Percentiles rank a stretch among this genome's conserved stretches.
These are phyloP conservation scores for Tilletia caries DNA, from an alignment of 1,284 basidiomycete genomes.

Conservation along the genomic window DNA sequence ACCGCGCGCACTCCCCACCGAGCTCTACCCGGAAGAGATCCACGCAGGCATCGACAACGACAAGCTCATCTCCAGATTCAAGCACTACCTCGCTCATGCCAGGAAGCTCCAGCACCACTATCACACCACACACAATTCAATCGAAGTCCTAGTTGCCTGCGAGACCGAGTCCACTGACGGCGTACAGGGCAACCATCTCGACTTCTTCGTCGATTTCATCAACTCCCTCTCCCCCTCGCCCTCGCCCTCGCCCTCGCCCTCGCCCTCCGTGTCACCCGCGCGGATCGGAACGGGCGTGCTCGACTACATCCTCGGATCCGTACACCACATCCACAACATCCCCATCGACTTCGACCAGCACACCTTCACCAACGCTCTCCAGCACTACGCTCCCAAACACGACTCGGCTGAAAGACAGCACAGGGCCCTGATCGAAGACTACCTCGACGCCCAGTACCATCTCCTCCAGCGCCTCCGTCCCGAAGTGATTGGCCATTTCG, in stretches of 20 bases:
- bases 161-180: conserved; percentile 85
- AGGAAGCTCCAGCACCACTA: conserved; percentile 63
- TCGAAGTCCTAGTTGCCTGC: conserved; percentile 79
- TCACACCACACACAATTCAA: conserved; percentile 41
- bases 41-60: conserved; percentile 56
- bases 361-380: conserved; percentile 67
- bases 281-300: conserved; percentile 55
- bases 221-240: conserved; percentile 33
- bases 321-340: conserved; percentile 82
- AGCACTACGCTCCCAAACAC: conserved; percentile 53
- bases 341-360: conserved; percentile 87
- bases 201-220: conserved; percentile 58
- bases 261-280: conserved; percentile 17
- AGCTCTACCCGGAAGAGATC: conserved; percentile 67
- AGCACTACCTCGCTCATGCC: conserved; percentile 70
- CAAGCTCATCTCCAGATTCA: conserved; percentile 64
- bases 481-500: conserved; percentile 88
- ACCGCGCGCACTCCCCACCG: conserved; percentile 73
- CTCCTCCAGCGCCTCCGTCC: conserved; percentile 64
- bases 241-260: neutral
- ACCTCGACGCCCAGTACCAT: conserved; percentile 45
- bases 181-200: conserved; percentile 56
- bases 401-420: conserved; percentile 11
- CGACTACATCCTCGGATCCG: conserved; percentile 86
- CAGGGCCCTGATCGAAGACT: conserved; percentile 25